Evolutionary conservation across 2,329 filamentous ascomycete genomes (phyloP).

Genomic region (Hymenoscyphus infarciens): DNA sequence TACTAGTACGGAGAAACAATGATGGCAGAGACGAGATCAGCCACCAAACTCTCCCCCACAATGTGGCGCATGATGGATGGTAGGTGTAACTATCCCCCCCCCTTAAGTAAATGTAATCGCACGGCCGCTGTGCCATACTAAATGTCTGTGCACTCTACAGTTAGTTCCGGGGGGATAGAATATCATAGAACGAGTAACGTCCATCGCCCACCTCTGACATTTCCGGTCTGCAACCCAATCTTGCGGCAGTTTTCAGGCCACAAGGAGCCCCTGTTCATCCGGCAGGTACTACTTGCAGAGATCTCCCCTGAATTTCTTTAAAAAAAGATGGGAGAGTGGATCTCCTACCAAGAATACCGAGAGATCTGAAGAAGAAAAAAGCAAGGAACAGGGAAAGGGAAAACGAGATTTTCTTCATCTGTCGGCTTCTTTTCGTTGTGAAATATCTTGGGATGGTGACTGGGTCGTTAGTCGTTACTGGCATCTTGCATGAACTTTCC

Average conservation of each 20-base stretch:
- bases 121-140: too few species aligned
- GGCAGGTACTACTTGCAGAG: not conserved
- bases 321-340: not conserved
- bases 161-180: too few species aligned
- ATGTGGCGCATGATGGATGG: not conserved
- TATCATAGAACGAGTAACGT: not conserved
- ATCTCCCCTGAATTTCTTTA: not conserved
- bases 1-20: not conserved
- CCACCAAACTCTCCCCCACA: not conserved
- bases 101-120: too few species aligned
- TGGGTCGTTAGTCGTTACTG: not conserved
- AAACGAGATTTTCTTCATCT: not conserved
- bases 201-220: not conserved
- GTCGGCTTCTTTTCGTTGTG: not conserved
- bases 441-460: not conserved
- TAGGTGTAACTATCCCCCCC: too few species aligned
- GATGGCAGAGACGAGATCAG: not conserved
- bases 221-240: not conserved
- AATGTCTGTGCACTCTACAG: too few species aligned
- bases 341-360: not conserved
- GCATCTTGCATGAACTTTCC: not conserved
- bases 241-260: not conserved
- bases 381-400: not conserved
- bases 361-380: not conserved
- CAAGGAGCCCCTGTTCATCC: not conserved